Evolutionary conservation across 2,329 filamentous ascomycete genomes (phyloP), one percentile per base, ranked within the genome.

Genomic region (Aspergillus sp.): DNA sequence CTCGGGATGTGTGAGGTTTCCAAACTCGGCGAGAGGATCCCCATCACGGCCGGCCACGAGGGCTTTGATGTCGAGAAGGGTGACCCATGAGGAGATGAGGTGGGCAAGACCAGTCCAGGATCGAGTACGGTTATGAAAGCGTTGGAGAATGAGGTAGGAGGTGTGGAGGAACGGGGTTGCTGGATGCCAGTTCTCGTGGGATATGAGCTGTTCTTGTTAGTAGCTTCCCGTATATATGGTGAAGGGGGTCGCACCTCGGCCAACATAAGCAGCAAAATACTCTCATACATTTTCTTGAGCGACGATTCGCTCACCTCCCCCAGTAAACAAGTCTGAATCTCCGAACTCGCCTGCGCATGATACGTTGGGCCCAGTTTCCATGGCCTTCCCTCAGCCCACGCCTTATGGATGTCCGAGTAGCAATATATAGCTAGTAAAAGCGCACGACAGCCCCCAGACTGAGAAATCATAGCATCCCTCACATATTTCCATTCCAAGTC

Each of bases 31-130:
- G 17, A 74, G 63, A 15, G 70, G 68, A 44, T 74, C 70, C 12
- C 72, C 71, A 15, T 73, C 72, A 17, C 72, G 70, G 23, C 72
- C 72, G 21, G 72, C 72, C 17, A 74, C 70, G 6, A 74, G 60
- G 21, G 72, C 63, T 62, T 73, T 73, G 51, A 74, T 67, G 47
- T 73, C 72, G 5, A 74, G 63, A 7, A 74, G 62, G 2, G 66
- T 71, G 2, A 73, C 62, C 71, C 72, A 74, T 19, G 71, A 69
- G 23, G 68, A 66, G 31, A 71, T 55, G 12, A 74, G 52, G 47
- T 64, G 60, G 0, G 64, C 67, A 9, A 72, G 56, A 0, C 70
- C 70, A 4, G 60, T 68, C 71, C 70, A 74, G 15, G 56, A 44
- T 27, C 53, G 57, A 4, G 64, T 73, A n/a, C 64, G 66, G n/a